Percentiles rank a stretch among this genome's conserved stretches.
Conservation (phyloP, 176 grass and related monocot genomes). For the Typha latifolia region DNA sequence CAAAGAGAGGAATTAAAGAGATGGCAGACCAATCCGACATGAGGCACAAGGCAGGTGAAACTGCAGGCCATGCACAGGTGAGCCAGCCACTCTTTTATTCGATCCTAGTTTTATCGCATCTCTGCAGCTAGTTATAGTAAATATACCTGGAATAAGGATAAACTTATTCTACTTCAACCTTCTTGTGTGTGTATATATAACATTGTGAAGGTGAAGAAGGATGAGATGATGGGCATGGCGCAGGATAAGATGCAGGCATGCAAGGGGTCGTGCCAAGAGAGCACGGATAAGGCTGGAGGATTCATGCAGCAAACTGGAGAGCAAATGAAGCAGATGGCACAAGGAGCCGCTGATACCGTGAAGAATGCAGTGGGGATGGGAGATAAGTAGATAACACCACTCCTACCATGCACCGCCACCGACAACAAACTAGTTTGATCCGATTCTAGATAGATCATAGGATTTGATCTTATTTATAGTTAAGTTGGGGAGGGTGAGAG, state of each 20-base stretch:
- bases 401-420: no score
- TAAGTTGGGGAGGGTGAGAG: no score
- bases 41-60: constrained; percentile 25
- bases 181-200: neutral
- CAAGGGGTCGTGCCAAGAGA: constrained; percentile 4
- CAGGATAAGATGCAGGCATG: neutral
- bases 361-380: constrained; percentile 3
- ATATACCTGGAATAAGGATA: no score
- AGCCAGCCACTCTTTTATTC: no score
- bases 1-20: neutral
- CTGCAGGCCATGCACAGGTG: constrained; percentile 30
- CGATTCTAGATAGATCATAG: no score
- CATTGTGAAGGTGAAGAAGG: constrained; percentile 20
- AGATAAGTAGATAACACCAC: no score
- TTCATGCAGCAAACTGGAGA: constrained; percentile 14
- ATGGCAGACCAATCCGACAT: constrained; percentile 31
- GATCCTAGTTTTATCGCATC: no score
- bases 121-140: no score
- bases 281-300: constrained; percentile 11
- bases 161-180: neutral
- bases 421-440: no score
- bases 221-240: constrained; percentile 17
- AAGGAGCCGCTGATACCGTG: constrained; percentile 8
- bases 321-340: constrained; percentile 24
- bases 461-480: no score